phyloP scores from a whole-genome alignment of 768 basidiomycete species.

The Hypsizygus marmoreus region DNA sequence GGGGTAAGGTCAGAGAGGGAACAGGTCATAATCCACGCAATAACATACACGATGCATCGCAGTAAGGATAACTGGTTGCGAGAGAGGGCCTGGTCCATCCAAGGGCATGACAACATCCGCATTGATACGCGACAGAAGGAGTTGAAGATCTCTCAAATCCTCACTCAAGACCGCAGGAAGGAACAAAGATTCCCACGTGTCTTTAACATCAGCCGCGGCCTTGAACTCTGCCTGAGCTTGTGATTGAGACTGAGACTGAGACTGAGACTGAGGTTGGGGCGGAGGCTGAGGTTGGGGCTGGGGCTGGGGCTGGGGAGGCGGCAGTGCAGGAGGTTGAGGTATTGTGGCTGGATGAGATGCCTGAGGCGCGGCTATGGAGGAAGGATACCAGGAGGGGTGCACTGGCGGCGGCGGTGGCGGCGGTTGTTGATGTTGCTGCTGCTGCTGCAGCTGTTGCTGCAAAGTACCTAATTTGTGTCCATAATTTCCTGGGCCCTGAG shows the following conservation, averaged over 20 bases:
- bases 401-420: slow-evolving; percentile 34
- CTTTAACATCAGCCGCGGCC: slow-evolving; percentile 9
- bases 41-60: slow-evolving; percentile 75
- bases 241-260: slow-evolving; percentile 5
- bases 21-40: slow-evolving; percentile 1
- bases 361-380: slow-evolving; percentile 75
- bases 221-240: slow-evolving; percentile 12
- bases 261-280: slow-evolving; percentile 7
- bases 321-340: slow-evolving; percentile 49
- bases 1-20: slow-evolving; percentile 3
- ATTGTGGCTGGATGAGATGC: slow-evolving; percentile 79
- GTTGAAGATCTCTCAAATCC: slow-evolving; percentile 72
- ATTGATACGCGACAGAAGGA: slow-evolving; percentile 70
- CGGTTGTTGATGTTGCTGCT: slow-evolving; percentile 32
- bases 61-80: slow-evolving; percentile 83
- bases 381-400: slow-evolving; percentile 62
- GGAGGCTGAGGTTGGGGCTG: slow-evolving; percentile 68
- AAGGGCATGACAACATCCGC: slow-evolving; percentile 82
- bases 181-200: slow-evolving; percentile 78
- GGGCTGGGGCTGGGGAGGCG: slow-evolving; percentile 49
- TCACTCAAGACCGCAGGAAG: slow-evolving; percentile 75
- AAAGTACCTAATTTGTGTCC: slow-evolving; percentile 36
- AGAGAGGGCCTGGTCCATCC: slow-evolving; percentile 67
- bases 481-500: slow-evolving; percentile 40
- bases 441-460: slow-evolving; percentile 38